Conservation (phyloP, 345 rosid genomes). For the Populus simonii region DNA sequence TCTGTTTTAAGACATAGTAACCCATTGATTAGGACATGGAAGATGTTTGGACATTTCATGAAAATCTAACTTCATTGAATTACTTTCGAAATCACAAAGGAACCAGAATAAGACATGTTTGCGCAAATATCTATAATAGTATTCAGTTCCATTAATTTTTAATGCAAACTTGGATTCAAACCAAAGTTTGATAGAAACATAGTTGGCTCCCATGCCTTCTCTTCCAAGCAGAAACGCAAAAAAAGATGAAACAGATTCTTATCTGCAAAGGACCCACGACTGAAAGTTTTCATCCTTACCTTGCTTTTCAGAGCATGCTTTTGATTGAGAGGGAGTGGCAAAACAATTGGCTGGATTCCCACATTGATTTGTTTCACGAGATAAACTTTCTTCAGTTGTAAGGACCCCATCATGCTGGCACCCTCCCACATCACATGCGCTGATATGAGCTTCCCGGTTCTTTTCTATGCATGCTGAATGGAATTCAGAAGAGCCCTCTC, state of each 20-base stretch:
- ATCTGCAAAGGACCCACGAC: neutral
- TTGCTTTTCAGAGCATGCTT: slow-evolving; percentile 21
- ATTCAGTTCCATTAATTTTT: too few species aligned
- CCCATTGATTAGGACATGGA: slow-evolving; percentile 7
- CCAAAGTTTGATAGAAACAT: neutral
- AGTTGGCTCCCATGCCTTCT: neutral
- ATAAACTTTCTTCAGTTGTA: slow-evolving; percentile 4
- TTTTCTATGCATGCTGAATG: slow-evolving; percentile 12
- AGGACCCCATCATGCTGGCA: neutral
- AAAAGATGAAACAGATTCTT: neutral
- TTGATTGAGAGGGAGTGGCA: slow-evolving; percentile 12
- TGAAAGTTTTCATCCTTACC: slow-evolving; percentile 21
- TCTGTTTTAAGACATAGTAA: slow-evolving; percentile 22
- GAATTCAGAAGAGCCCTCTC: slow-evolving; percentile 14
- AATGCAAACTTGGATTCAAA: neutral
- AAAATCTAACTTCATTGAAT: neutral
- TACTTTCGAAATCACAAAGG: neutral
- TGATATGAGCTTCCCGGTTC: slow-evolving; percentile 8
- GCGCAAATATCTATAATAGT: too few species aligned
- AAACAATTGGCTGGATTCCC: slow-evolving; percentile 12
- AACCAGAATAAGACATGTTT: neutral
- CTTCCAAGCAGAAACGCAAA: neutral
- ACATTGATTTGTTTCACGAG: neutral
- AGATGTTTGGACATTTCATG: neutral
- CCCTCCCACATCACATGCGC: neutral